Conservation (phyloP, 2,329 filamentous ascomycete genomes). For the Cercospora sojina region DNA sequence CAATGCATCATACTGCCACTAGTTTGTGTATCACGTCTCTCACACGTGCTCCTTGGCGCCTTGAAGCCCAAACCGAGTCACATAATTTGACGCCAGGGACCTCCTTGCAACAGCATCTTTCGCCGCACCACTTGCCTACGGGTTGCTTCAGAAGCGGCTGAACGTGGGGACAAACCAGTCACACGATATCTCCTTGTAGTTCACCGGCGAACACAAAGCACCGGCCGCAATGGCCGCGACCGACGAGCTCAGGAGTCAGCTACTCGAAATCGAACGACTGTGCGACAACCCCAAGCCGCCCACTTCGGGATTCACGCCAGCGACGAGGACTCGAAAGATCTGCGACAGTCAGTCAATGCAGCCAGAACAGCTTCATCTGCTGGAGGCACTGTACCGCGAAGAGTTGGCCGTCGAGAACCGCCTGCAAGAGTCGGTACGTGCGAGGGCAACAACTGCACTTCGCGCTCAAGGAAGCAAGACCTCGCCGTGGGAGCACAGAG, state of each 20-base stretch:
- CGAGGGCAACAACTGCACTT: neutral
- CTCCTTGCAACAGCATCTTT: neutral
- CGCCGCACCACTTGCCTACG: neutral
- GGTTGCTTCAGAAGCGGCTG: too few relatives aligned
- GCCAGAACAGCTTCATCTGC: neutral
- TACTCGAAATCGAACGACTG: neutral
- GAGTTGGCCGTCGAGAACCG: neutral
- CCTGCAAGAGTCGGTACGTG: neutral
- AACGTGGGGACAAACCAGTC: too few relatives aligned
- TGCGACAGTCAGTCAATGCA: neutral
- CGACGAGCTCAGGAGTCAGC: neutral
- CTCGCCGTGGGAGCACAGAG: neutral
- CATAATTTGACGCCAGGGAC: neutral
- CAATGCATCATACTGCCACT: neutral
- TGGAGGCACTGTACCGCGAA: conserved; percentile 1
- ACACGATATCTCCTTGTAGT: too few relatives aligned
- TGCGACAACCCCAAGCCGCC: neutral
- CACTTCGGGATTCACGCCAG: neutral
- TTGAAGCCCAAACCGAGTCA: neutral
- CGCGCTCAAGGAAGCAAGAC: neutral
- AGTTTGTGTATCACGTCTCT: neutral
- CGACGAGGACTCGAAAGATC: neutral
- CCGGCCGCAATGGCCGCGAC: neutral
- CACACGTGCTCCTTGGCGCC: neutral
- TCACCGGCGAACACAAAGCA: too few relatives aligned